phyloP scores from a whole-genome alignment of 192 early-diverging fungal species.

The Rhizophagus sp. region DNA sequence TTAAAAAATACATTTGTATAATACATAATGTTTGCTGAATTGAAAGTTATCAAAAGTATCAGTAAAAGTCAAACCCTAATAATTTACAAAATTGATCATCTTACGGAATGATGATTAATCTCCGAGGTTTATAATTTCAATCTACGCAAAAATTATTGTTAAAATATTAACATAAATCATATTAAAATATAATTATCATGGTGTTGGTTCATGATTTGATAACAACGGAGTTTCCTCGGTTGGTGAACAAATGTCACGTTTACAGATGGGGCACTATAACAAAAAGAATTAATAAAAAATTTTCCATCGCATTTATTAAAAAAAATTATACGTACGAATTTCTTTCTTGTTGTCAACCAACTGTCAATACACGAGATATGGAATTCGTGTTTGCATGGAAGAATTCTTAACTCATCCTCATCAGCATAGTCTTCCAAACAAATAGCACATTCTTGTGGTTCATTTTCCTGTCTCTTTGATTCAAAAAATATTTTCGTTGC shows the following conservation, averaged over 20 bases:
- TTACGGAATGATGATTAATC: no score
- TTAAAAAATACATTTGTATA: no score
- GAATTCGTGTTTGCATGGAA: slow-evolving; percentile 89
- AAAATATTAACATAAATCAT: no score
- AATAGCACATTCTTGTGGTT: slow-evolving; percentile 84
- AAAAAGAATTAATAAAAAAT: slow-evolving; percentile 17
- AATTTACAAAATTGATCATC: no score
- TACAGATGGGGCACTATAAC: slow-evolving; percentile 48
- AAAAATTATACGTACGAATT: slow-evolving; percentile 73
- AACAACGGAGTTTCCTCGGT: slow-evolving; percentile 43
- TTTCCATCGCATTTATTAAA: not conserved
- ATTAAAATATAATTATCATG: not conserved
- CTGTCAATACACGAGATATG: slow-evolving; percentile 88
- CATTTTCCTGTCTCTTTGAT: slow-evolving; percentile 67
- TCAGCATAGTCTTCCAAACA: slow-evolving; percentile 91
- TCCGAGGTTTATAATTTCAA: no score
- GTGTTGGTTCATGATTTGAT: slow-evolving; percentile 13
- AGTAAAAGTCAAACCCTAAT: no score
- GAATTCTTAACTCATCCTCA: slow-evolving; percentile 72
- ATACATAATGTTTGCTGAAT: no score
- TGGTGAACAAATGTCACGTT: slow-evolving; percentile 41
- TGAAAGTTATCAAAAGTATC: no score
- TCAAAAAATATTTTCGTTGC: slow-evolving; percentile 69
- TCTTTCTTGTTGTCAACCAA: slow-evolving; percentile 87
- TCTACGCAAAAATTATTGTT: no score